These are phyloP conservation scores for Sesbania bispinosa DNA, from an alignment of 306 rosid genomes.

Conservation along the genomic window DNA sequence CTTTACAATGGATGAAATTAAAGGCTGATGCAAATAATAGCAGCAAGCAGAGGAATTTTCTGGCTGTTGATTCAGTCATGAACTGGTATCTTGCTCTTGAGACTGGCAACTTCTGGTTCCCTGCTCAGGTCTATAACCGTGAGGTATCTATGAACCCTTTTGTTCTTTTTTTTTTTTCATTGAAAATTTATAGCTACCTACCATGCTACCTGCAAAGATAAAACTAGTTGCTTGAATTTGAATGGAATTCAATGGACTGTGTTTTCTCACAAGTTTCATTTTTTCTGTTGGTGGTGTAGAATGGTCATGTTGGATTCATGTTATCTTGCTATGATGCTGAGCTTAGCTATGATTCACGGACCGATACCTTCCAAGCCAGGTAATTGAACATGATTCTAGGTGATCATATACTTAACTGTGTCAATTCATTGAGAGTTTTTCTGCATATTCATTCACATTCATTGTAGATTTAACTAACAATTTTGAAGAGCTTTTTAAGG, in stretches of 20 bases:
- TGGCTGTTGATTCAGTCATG: conserved; percentile 63
- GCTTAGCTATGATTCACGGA: conserved; percentile 60
- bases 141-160: conserved; percentile 44
- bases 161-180: not conserved
- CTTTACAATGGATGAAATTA: conserved; percentile 61
- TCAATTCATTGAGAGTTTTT: not conserved
- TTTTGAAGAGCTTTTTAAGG: not conserved
- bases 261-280: conserved; percentile 5
- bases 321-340: conserved; percentile 94
- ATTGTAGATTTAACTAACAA: not conserved
- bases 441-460: not conserved
- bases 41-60: conserved; percentile 34
- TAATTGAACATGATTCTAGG: conserved; percentile 27
- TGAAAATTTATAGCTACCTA: not conserved
- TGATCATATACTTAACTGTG: not conserved
- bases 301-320: conserved; percentile 87
- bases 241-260: not conserved
- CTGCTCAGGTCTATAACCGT: conserved; percentile 89
- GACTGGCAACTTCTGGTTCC: conserved; percentile 68
- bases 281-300: conserved; percentile 42
- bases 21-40: conserved; percentile 35
- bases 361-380: conserved; percentile 85
- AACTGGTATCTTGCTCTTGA: conserved; percentile 72
- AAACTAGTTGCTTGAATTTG: conserved; percentile 11
- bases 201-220: not conserved